Evolutionary conservation across 306 rosid genomes (phyloP), one percentile per base, ranked within the genome.

Genomic region (Senna siamea): DNA sequence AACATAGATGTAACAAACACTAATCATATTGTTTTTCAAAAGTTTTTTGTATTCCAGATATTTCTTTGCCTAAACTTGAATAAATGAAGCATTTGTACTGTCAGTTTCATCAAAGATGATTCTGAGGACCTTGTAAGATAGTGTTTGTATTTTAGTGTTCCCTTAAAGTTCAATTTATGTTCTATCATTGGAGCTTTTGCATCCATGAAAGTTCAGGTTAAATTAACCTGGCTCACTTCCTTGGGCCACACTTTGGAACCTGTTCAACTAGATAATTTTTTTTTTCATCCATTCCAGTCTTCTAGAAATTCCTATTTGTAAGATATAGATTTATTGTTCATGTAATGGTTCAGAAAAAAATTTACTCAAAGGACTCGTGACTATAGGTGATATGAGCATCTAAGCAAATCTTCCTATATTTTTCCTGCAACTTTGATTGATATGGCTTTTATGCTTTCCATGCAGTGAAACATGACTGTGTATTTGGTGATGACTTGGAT

Each of bases 401-500:
- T 17, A 43, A 62, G 34, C 41, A 56, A 58, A 64, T 6, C 41
- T 38, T 23, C 46, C 28, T 30, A 7, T 66, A 13, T 30, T 59
- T 57, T 44, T 59, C 53, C 46, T 46, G 37, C 52, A 66, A 69
- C 70, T 54, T 68, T 70, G 51, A 48, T 76, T 69, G 32, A 46
- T 71, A 35, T 43, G 72, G 11, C 75, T 70, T 78, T 73, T 76
- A 53, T 72, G 35, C 30, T 71, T 73, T 75, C 68, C 54, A 47
- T 79, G 81, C 86, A 94, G 99, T 94, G 85, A 94, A 94, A 85
- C 92, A 84, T 81, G 99, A 94, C 59, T 94, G 99, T 79, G 92
- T 94, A 44, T 94, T 94, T 81, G 99, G 99, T 17, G 90, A 79
- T 44, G 99, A 94, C 87, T 84, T 94, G 81, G 99, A 94, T 74